These are phyloP conservation scores for Saprolegnia parasitica DNA, from an alignment of 352 stramenopile genomes.

Conservation along the genomic window DNA sequence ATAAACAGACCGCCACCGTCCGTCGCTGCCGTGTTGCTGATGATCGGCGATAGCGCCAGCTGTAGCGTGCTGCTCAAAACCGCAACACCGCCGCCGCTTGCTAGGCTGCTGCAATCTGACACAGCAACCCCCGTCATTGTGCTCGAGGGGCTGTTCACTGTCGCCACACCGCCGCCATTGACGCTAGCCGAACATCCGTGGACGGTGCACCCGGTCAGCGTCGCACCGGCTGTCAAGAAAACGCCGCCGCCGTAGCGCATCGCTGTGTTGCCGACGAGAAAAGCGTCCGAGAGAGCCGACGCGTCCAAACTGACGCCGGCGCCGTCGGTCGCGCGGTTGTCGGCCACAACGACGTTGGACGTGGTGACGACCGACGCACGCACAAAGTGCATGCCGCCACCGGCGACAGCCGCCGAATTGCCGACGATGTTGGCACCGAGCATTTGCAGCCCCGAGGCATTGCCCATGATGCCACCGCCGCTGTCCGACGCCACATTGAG, in stretches of 20 bases:
- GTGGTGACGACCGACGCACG: not conserved
- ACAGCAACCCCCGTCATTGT: not conserved
- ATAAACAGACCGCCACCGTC: constrained; percentile 31
- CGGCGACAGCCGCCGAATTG: not conserved
- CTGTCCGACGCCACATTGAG: not conserved
- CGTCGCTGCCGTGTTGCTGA: constrained; percentile 3
- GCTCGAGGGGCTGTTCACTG: not conserved
- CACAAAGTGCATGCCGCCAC: not conserved
- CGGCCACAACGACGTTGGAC: not conserved
- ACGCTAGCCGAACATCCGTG: not conserved
- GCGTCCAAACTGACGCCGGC: not conserved
- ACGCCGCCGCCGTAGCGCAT: constrained; percentile 33
- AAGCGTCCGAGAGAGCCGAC: not conserved
- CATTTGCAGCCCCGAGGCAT: too few species aligned
- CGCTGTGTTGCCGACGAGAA: constrained; percentile 26
- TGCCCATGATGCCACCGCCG: not conserved
- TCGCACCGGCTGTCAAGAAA: constrained; percentile 23
- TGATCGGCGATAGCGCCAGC: not conserved
- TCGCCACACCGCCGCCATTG: constrained; percentile 29
- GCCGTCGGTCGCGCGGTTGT: constrained; percentile 5
- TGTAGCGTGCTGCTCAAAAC: not conserved
- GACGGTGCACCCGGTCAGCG: not conserved
- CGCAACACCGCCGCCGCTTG: not conserved
- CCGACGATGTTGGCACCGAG: not conserved
- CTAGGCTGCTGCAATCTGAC: not conserved